phyloP scores from a whole-genome alignment of 2,329 filamentous ascomycete species.

The Clathrospora elynae region DNA sequence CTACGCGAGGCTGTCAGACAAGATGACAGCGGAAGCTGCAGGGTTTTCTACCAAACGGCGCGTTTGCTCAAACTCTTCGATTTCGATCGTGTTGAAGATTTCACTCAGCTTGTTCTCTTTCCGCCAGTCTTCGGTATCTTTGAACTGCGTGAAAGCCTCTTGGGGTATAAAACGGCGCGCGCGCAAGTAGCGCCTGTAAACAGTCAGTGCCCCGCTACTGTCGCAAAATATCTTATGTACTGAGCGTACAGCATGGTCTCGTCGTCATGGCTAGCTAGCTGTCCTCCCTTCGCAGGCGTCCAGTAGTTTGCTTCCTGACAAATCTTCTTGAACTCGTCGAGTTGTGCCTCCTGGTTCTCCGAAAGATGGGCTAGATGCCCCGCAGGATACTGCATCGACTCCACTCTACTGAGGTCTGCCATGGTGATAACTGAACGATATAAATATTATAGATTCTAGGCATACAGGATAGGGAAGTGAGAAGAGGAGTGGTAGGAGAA shows the following conservation, averaged over 20 bases:
- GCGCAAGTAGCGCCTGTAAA: conserved; percentile 76
- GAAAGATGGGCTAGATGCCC: conserved; percentile 84
- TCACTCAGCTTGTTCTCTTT: conserved; percentile 76
- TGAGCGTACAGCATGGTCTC: conserved; percentile 68
- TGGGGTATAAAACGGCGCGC: conserved; percentile 79
- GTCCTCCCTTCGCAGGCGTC: conserved; percentile 52
- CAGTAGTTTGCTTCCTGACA: conserved; percentile 69
- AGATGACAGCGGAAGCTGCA: conserved; percentile 5
- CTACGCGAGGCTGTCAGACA: conserved; percentile 52
- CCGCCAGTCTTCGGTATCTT: conserved; percentile 87
- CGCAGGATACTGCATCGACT: conserved; percentile 65
- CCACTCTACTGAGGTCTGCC: conserved; percentile 45
- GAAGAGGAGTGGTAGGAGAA: conserved; percentile 16
- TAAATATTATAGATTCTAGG: conserved; percentile 1
- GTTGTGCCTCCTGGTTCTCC: conserved; percentile 67
- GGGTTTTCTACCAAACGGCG: conserved; percentile 67
- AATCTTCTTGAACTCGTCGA: conserved; percentile 73
- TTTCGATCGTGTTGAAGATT: conserved; percentile 84
- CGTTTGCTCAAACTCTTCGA: conserved; percentile 81
- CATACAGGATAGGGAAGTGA: conserved; percentile 5
- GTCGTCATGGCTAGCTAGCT: conserved; percentile 70
- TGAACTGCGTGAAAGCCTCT: conserved; percentile 83
- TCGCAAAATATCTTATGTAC: conserved; percentile 6
- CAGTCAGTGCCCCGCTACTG: conserved; percentile 32
- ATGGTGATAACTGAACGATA: conserved; percentile 25